These are phyloP conservation scores for Ophiocordyceps camponoti-floridani DNA, from an alignment of 2,329 filamentous ascomycete genomes.

Conservation along the genomic window DNA sequence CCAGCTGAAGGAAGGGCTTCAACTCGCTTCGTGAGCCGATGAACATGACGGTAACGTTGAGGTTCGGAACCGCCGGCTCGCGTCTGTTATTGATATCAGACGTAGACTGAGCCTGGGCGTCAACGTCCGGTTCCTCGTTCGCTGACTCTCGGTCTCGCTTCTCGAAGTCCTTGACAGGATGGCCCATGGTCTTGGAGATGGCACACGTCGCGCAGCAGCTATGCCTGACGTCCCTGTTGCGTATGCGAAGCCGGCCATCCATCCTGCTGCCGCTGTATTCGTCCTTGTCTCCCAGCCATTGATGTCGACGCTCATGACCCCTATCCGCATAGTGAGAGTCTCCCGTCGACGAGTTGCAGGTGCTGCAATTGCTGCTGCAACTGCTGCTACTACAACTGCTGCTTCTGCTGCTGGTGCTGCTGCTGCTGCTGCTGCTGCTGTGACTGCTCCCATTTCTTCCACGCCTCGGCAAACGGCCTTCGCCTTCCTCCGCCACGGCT, in stretches of 20 bases:
- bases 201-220: conserved; percentile 34
- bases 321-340: not conserved
- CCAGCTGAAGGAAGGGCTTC: conserved; percentile 63
- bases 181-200: conserved; percentile 54
- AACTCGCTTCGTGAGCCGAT: conserved; percentile 67
- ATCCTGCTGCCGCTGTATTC: conserved; percentile 19
- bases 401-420: not conserved
- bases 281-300: not conserved
- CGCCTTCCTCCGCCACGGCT: not conserved
- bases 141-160: not conserved
- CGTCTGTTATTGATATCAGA: conserved; percentile 1
- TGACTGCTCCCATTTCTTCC: not conserved
- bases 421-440: not conserved
- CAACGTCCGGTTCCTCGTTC: not conserved
- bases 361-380: not conserved
- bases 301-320: not conserved
- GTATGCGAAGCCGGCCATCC: conserved; percentile 56
- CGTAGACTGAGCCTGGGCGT: not conserved
- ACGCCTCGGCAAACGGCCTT: not conserved
- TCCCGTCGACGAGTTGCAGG: not conserved
- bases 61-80: conserved; percentile 25
- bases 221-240: conserved; percentile 48
- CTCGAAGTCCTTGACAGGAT: conserved; percentile 28
- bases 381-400: no score
- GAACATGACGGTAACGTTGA: conserved; percentile 67